These are phyloP conservation scores for Arctium lappa DNA, from an alignment of 129 eudicot species.

Conservation along the genomic window DNA sequence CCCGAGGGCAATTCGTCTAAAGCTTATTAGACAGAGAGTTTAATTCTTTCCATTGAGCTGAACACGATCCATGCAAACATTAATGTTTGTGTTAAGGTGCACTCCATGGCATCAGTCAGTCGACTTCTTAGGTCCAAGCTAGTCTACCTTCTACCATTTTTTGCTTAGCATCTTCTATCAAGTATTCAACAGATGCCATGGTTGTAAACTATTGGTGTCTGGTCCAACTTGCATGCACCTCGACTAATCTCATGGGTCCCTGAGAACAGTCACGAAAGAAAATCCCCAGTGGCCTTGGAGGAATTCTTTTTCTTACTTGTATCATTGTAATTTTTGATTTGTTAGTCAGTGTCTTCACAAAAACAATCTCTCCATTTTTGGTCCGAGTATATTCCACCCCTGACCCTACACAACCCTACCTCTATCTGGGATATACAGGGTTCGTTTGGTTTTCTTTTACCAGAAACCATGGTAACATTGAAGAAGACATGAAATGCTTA, in stretches of 20 bases:
- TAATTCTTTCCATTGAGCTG: not conserved
- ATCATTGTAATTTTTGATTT: not conserved
- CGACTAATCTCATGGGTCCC: no score
- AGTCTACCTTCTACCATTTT: not conserved
- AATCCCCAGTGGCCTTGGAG: no score
- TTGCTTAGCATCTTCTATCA: not conserved
- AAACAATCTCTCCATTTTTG: not conserved
- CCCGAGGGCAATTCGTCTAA: no score
- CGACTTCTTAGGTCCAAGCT: not conserved
- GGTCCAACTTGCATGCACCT: no score
- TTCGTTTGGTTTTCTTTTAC: not conserved
- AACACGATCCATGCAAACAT: not conserved
- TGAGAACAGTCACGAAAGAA: no score
- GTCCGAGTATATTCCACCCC: not conserved
- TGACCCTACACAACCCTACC: not conserved
- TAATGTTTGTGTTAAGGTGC: not conserved
- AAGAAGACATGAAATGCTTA: not conserved
- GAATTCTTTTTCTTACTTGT: not conserved
- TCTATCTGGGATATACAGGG: not conserved
- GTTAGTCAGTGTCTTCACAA: not conserved
- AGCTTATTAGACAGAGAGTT: no score
- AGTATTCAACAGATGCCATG: not conserved
- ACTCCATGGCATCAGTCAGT: not conserved
- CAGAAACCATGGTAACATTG: not conserved
- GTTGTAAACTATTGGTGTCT: not conserved